Conservation (phyloP, 2,329 filamentous ascomycete genomes). For the Kalaharituber pfeilii region DNA sequence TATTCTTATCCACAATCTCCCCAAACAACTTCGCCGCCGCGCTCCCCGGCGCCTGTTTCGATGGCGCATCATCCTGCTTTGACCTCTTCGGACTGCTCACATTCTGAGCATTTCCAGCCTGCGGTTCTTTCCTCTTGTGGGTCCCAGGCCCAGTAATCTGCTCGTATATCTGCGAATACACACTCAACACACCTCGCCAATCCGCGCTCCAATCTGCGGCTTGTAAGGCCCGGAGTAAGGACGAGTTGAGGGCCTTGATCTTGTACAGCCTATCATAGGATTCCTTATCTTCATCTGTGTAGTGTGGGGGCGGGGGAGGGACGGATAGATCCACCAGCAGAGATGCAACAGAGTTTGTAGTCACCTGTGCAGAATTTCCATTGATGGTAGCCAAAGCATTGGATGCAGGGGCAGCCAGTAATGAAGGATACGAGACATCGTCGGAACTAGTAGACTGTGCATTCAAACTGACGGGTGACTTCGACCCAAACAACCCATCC, state of each 20-base stretch:
- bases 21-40: slow-evolving; percentile 1
- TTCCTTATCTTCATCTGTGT: slow-evolving; percentile 5
- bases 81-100: slow-evolving; percentile 3
- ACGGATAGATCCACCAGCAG: neutral
- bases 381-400: neutral
- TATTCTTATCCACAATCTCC: neutral
- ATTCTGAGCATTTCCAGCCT: slow-evolving; percentile 8
- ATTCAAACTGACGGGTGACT: neutral
- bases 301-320: neutral
- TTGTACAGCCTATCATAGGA: slow-evolving; percentile 4
- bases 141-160: neutral
- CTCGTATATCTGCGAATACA: slow-evolving; percentile 2
- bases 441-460: neutral
- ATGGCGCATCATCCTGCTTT: neutral
- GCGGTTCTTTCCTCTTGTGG: neutral
- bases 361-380: neutral
- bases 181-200: slow-evolving; percentile 2
- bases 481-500: neutral
- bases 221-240: neutral
- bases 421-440: neutral
- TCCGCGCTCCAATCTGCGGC: slow-evolving; percentile 3
- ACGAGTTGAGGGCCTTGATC: neutral
- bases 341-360: neutral
- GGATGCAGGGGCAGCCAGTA: neutral
- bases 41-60: neutral